Base-by-base conservation (phyloP, 192 early-diverging fungal genomes). In the Ramicandelaber brevisporus region DNA sequence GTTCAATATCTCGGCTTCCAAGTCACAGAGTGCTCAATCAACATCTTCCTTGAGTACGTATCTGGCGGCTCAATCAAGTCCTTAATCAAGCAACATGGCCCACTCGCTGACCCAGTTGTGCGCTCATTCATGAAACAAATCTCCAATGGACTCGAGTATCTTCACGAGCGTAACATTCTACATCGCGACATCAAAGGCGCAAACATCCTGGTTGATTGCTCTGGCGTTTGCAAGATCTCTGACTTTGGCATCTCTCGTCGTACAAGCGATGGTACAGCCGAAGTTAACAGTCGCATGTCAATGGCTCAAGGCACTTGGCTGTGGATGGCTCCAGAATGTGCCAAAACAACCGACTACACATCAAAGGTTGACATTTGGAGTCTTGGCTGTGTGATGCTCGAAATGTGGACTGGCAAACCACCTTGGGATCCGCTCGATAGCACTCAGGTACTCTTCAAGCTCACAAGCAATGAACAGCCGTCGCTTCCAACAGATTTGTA, bases 241-340 rank as follows among this genome's bases (percentile, higher is more conserved):
- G 89, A 96, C 46, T 96, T 96, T 63, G 89, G 89, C 8, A 73
- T 92, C 10, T 90, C 86, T 17, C 88, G 83, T 37, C 57, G 69
- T 36, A 76, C 61, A 32, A 40, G 53, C 25, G 34, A 30, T 25
- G 25, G 34, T 23, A 26, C 32, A 6, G 11, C 31, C 22, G 33
- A 28, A 3, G 27, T 20, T n/a, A 26, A 30, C 36, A 21, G 29
- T 17, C 9, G 26, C n/a, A 26, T 59, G 14, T 11, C 27, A 17
- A n/a, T 65, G 1, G 39, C 80, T 9, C 60, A 73, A 34, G 80
- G 80, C 6, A 68, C 84, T 0, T 62, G 88, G 6, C 79, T 72
- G 17, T 95, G 81, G 65, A 93, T 97, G 88, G 86, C 90, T 16
- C 90, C 90, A 7, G 90, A 97, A 44, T 81, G 89, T 2, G 78